Evolutionary conservation across 192 early-diverging fungal species (phyloP).

Genomic region (Gaertneriomyces semiglobifer): DNA sequence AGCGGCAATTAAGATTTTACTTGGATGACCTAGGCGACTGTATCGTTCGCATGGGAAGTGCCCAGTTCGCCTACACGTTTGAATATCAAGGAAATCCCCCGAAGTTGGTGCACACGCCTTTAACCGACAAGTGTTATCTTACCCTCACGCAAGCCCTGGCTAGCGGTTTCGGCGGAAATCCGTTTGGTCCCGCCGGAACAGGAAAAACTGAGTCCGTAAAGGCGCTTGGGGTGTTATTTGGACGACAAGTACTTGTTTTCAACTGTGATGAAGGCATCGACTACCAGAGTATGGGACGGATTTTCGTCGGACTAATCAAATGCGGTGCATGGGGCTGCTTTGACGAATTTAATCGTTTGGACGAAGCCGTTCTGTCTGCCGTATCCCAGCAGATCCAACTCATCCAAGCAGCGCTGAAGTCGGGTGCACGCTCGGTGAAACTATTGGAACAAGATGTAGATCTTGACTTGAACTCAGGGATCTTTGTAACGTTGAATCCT

Average conservation of each 20-base stretch:
- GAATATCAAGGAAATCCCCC: conserved; percentile 61
- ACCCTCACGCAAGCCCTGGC: conserved; percentile 61
- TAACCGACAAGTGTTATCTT: conserved; percentile 62
- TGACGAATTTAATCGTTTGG: conserved; percentile 61
- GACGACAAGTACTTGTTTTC: conserved; percentile 59
- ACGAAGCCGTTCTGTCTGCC: conserved; percentile 58
- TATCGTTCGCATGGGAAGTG: conserved; percentile 48
- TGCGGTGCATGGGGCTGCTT: conserved; percentile 66
- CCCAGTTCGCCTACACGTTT: conserved; percentile 55
- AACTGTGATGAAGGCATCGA: conserved; percentile 66
- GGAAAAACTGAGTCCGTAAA: conserved; percentile 63
- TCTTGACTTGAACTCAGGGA: conserved; percentile 54
- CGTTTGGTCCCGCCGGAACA: conserved; percentile 60
- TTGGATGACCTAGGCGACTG: conserved; percentile 30
- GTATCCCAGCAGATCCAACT: conserved; percentile 64
- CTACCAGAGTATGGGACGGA: conserved; percentile 62
- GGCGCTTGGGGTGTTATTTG: conserved; percentile 54
- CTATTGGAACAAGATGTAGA: conserved; percentile 47
- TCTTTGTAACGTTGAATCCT: conserved; percentile 62
- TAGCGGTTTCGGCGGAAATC: conserved; percentile 61
- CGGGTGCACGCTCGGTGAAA: conserved; percentile 29
- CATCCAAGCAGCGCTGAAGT: conserved; percentile 56
- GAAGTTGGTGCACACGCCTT: conserved; percentile 57
- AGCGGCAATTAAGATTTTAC: conserved; percentile 54
- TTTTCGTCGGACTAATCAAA: conserved; percentile 61